Evolutionary conservation across 371 early-diverging fungal species (phyloP), one percentile per base, ranked within the genome.

Genomic region (Zopfochytrium polystomum): DNA sequence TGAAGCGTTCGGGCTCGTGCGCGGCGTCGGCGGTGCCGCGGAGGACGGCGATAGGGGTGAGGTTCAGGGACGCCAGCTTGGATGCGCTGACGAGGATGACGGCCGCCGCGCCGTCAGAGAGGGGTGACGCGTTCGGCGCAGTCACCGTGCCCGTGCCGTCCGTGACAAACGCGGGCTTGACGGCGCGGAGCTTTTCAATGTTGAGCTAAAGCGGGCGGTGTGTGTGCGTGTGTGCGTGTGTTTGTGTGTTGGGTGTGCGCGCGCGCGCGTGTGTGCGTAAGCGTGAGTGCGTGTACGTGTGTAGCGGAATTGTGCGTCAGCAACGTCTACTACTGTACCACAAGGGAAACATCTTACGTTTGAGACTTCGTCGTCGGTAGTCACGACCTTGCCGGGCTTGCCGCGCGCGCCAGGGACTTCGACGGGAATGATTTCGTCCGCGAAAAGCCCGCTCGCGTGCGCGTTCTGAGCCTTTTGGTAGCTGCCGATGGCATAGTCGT

Each of bases 101-200:
- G 32, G 95, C 95, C 57, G 92, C 86, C 43, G 95, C 98, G 62
- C 98, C 99, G 73, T 98, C 99, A 35, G 85, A 88, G 33, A 98
- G 81, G 27, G 93, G 88, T 22, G 91, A 91, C 3, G 97, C 85
- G 80, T 97, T 98, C 63, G 94, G 93, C 7, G 99, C 95, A 43
- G 99, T 96, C 57, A 96, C 94, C 18, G 95, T 89, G 18, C 90
- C 88, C 49, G 50, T 60, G 54, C 90, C 90, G 23, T 87, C 85
- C 62, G 85, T 83, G 53, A 84, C 80, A 84, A 98, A 98, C 23
- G 91, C 93, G 25, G 95, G 91, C 63, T 89, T 89, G 52, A 96
- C 85, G 53, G 86, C 80, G 60, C 88, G 84, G 43, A 99, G 79
- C 79, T 95, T 96, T 26, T 77, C 81, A 15, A 75, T 47, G 47